Evolutionary conservation across 805 yeast species (phyloP).

Genomic region (Kuraishia hungarica): DNA sequence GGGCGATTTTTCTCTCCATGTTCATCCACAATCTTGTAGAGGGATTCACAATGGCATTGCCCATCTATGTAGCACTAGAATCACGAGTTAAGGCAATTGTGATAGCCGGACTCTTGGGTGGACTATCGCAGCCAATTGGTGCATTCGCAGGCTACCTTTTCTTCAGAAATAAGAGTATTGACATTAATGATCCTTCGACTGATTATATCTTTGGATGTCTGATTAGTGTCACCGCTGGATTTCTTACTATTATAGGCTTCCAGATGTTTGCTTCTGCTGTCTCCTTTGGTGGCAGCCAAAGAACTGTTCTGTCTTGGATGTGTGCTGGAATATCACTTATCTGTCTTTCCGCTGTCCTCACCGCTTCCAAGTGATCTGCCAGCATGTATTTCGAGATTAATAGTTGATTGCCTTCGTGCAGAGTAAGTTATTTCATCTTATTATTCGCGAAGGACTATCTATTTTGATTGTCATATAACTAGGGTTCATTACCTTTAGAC

Average conservation of each 20-base stretch:
- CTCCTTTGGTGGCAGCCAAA: conserved; percentile 67
- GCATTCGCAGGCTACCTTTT: conserved; percentile 63
- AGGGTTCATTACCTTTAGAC: too few relatives aligned
- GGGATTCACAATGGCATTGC: conserved; percentile 90
- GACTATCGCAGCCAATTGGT: conserved; percentile 83
- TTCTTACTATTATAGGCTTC: conserved; percentile 68
- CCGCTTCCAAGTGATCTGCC: conserved; percentile 5
- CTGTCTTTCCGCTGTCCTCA: conserved; percentile 33
- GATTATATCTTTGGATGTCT: conserved; percentile 50
- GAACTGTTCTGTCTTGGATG: conserved; percentile 49
- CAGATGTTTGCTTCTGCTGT: conserved; percentile 84
- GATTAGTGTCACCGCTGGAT: conserved; percentile 75
- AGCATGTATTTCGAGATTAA: background rate
- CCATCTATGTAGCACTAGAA: conserved; percentile 70
- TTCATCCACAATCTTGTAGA: conserved; percentile 88
- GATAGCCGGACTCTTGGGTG: conserved; percentile 66
- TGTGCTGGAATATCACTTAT: conserved; percentile 52
- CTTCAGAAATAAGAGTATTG: conserved; percentile 26
- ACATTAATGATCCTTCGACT: conserved; percentile 25
- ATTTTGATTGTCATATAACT: too few relatives aligned
- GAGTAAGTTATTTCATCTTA: too few relatives aligned
- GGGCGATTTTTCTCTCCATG: conserved; percentile 75
- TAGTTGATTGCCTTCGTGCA: too few relatives aligned
- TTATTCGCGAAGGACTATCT: too few relatives aligned
- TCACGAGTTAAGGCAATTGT: conserved; percentile 53